A percentile compares a stretch with the other conserved stretches of the same genome.
Conservation (phyloP, 371 early-diverging fungal genomes). For the Choanephora cucurbitarum region DNA sequence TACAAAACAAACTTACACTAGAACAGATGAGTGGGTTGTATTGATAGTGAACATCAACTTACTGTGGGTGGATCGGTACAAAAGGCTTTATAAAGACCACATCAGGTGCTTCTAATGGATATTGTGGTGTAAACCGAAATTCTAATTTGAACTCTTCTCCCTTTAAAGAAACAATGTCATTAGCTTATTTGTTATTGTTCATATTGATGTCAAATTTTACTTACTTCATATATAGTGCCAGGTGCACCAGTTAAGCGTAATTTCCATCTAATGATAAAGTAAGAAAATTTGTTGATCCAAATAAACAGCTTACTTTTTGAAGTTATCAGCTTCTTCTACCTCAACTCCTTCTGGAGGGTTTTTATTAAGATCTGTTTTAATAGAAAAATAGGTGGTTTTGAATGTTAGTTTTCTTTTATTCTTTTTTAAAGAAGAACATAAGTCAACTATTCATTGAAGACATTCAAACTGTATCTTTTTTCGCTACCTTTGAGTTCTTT, state of each 20-base stretch:
- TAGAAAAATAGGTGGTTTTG: not conserved
- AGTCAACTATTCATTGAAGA: no score
- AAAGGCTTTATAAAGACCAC: conserved; percentile 72
- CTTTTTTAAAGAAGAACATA: no score
- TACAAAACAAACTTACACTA: conserved; percentile 1
- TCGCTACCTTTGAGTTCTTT: conserved; percentile 59
- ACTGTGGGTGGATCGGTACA: conserved; percentile 86
- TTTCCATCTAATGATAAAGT: conserved; percentile 53
- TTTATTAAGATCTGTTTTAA: conserved; percentile 53
- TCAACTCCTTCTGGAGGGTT: conserved; percentile 63
- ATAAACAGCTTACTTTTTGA: conserved; percentile 47
- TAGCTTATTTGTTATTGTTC: conserved; percentile 18
- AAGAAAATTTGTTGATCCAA: not conserved
- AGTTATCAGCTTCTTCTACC: conserved; percentile 59
- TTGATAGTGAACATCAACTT: conserved; percentile 34
- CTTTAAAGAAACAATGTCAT: conserved; percentile 7
- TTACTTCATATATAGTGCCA: conserved; percentile 69
- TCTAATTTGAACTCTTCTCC: conserved; percentile 70
- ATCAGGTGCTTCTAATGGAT: conserved; percentile 88
- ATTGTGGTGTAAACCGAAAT: conserved; percentile 82
- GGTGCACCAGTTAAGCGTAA: conserved; percentile 64
- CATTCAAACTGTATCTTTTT: not conserved
- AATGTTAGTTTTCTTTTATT: not conserved
- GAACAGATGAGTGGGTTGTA: no score
- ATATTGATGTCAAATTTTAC: not conserved